Percentiles rank a stretch among this genome's conserved stretches.
phyloP scores from a whole-genome alignment of 768 basidiomycete genomes.

The Hericium alpestre region DNA sequence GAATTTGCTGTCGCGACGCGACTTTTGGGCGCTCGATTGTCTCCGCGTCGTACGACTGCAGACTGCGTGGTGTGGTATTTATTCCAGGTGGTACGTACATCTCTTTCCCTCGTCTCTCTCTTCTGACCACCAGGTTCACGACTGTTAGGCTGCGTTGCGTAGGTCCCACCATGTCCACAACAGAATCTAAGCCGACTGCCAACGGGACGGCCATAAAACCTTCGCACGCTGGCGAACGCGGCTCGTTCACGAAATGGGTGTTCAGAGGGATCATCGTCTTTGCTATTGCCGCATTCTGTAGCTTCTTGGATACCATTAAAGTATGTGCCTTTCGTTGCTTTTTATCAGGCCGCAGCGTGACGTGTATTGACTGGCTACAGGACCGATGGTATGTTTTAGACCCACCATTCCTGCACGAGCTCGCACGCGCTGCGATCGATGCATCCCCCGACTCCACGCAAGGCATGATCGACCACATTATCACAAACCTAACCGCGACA shows the following conservation, averaged over 20 bases:
- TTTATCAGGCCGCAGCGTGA: background rate
- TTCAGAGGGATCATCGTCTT: background rate
- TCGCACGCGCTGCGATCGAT: conserved; percentile 66
- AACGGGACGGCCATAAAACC: background rate
- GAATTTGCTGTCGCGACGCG: too few relatives aligned
- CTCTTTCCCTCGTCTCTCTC: too few relatives aligned
- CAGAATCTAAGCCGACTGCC: background rate
- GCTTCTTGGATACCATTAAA: conserved; percentile 10
- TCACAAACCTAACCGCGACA: conserved; percentile 64
- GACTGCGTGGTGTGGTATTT: too few relatives aligned
- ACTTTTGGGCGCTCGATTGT: too few relatives aligned
- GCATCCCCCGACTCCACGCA: conserved; percentile 51
- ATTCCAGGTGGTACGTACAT: too few relatives aligned
- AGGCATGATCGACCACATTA: conserved; percentile 73
- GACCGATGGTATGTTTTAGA: conserved; percentile 83
- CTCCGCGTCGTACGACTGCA: too few relatives aligned
- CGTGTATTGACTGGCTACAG: conserved; percentile 25
- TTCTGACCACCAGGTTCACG: too few relatives aligned
- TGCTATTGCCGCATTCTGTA: background rate
- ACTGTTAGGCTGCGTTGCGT: too few relatives aligned
- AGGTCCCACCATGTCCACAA: background rate
- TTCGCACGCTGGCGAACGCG: background rate
- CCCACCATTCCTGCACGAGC: conserved; percentile 56
- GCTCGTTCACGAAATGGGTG: background rate
- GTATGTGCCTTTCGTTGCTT: background rate